Base-by-base conservation (phyloP, 1,284 basidiomycete genomes). In the Rhodotorula sp. region DNA sequence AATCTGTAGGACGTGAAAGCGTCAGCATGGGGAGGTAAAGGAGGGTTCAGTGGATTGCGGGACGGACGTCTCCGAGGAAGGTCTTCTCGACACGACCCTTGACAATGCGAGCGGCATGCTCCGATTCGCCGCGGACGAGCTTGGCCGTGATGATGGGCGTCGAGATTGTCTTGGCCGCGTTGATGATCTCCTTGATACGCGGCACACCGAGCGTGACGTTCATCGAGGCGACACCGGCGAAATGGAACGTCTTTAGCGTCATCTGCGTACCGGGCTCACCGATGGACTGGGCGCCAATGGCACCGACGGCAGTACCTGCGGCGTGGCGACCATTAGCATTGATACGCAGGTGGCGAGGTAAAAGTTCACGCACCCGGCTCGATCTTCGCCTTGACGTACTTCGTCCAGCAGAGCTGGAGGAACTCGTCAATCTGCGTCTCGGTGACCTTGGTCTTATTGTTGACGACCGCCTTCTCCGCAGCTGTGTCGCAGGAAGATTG, bases 181-280 rank as follows among this genome's bases (percentile, higher is more conserved):
- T 99, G 85, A 99, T 99, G 79, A 99, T 99, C 82, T 99, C 97
- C 83, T 99, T 99, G 84, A 99, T 99, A 81, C 97, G 95, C 34
- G 97, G 97, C 17, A 99, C 97, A 85, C 97, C 97, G 54, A 99
- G 88, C 1, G 97, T 99, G 77, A 99, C 93, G 84, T 98, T 99
- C 97, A 99, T 99, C 49, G 95, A 97, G 17, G 97, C 97, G 75
- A 99, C 95, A 85, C 97, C 97, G 79, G 97, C 97, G 84, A 99
- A 99, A 86, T 99, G 97, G 89, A 99, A 99, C 72, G 97, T 99
- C 84, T 99, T 99, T 76, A 99, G 83, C 12, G 97, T 99, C 97
- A 99, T 99, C 81, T 99, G 97, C 4, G 97, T 99, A 68, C 97
- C 97, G 2, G 97, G 97, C 82, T 99, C 97, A 81, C 97, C 97